Evolutionary conservation across 2,329 filamentous ascomycete species (phyloP), one percentile per base, ranked within the genome.

Genomic region (Parastagonospora avenae): DNA sequence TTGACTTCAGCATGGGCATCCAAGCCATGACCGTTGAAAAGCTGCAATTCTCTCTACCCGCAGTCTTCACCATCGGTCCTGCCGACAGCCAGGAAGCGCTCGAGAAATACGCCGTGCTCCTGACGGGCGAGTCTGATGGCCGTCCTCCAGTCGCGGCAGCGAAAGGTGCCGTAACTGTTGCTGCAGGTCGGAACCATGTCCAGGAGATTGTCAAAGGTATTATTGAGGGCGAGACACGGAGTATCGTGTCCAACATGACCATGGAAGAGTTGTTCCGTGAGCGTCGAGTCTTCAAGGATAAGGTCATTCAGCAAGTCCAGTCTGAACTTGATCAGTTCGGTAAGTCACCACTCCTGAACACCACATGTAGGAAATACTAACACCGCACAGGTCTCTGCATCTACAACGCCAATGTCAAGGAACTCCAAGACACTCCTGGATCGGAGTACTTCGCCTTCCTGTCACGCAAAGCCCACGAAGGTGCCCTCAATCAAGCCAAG

Each of bases 11-110:
- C 51, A 90, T 95, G 81, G 86, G 86, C 49, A 78, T 95, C 1
- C 89, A 92, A 69, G 91, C 91, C 49, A 96, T 95, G 91, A 95
- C 91, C 14, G 85, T 87, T 63, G 91, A 95, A 77, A 95, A 95
- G 73, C 81, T 94, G 2, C 89, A 92, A 57, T 92, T 94, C 70
- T 81, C 86, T 4, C 82, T 94, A 0, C 91, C 90, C 2, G 90
- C 91, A 9, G 89, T 94, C 56, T 94, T 94, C 76, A 94, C 91
- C 32, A 88, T 94, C 52, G 91, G 91, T 11, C 91, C 91, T 0
- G 85, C 91, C 55, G 85, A 93, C 55, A 86, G 88, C 56, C 74
- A 70, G 8, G 84, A 88, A 33, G 80, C 89, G 2, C 80, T 96
- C 42, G 85, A 86, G 74, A 94, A 92, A 76, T 95, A 92, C 66